Percentiles rank a stretch among this genome's conserved stretches.
Conservation (phyloP, 495 filamentous ascomycete species). For the Beverwykella pulmonaria region DNA sequence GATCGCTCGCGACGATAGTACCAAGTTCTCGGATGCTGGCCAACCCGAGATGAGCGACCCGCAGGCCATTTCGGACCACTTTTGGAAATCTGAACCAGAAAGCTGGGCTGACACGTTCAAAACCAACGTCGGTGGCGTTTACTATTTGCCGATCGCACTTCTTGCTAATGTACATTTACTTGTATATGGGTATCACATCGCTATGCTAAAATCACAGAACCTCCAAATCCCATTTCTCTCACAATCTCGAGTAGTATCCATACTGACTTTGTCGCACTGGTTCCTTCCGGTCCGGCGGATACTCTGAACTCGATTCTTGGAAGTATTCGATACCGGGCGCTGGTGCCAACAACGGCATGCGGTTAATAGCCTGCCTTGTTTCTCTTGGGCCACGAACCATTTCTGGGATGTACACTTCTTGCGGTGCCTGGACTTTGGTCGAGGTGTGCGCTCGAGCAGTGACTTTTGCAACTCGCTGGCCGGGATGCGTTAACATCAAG, state of each 20-base stretch:
- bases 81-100: conserved; percentile 49
- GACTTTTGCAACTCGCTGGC: background rate
- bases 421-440: background rate
- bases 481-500: background rate
- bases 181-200: conserved; percentile 8
- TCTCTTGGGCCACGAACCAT: background rate
- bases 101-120: conserved; percentile 55
- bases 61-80: conserved; percentile 50
- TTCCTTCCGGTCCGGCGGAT: background rate
- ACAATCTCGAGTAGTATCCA: background rate
- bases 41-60: conserved; percentile 41
- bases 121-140: conserved; percentile 57
- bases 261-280: background rate
- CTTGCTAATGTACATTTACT: conserved; percentile 1
- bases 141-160: conserved; percentile 53
- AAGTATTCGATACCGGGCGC: background rate
- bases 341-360: background rate
- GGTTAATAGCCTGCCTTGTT: background rate
- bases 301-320: background rate
- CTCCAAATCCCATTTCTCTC: background rate
- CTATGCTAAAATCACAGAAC: background rate
- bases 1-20: conserved; percentile 45
- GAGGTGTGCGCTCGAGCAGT: background rate
- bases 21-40: conserved; percentile 38
- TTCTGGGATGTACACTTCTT: background rate